Conservation (phyloP, 352 stramenopile species). For the Pythium pyrilobum region DNA sequence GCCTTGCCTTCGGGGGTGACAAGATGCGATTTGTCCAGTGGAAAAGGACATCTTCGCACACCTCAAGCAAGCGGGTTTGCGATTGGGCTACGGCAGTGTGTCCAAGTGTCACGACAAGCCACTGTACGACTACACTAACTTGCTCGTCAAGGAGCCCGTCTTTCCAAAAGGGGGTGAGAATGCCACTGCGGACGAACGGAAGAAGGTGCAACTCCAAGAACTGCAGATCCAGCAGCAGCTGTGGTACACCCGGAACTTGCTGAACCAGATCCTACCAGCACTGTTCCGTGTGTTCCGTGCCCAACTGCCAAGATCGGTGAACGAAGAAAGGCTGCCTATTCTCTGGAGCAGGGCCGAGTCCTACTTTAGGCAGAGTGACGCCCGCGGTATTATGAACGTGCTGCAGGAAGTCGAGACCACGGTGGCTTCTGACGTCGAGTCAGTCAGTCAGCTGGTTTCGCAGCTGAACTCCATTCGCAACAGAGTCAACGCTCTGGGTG, state of each 20-base stretch:
- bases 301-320: neutral
- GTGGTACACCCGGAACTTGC: slow-evolving; percentile 1
- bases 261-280: neutral
- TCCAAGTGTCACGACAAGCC: neutral
- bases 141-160: slow-evolving; percentile 1
- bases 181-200: neutral
- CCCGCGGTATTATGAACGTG: neutral
- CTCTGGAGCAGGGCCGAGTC: neutral
- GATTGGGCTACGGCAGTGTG: neutral
- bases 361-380: neutral
- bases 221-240: slow-evolving; percentile 1
- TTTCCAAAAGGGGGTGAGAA: slow-evolving; percentile 3
- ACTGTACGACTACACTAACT: neutral
- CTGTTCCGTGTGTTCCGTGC: neutral
- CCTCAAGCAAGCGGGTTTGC: neutral
- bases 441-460: neutral
- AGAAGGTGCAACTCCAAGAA: neutral
- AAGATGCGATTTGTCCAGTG: neutral
- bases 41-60: neutral
- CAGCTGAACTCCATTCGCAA: neutral
- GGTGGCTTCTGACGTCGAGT: neutral
- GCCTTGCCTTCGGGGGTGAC: neutral
- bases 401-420: neutral
- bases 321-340: neutral
- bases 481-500: neutral